These are phyloP conservation scores for Clitoria ternatea DNA, from an alignment of 306 rosid genomes.

Conservation along the genomic window DNA sequence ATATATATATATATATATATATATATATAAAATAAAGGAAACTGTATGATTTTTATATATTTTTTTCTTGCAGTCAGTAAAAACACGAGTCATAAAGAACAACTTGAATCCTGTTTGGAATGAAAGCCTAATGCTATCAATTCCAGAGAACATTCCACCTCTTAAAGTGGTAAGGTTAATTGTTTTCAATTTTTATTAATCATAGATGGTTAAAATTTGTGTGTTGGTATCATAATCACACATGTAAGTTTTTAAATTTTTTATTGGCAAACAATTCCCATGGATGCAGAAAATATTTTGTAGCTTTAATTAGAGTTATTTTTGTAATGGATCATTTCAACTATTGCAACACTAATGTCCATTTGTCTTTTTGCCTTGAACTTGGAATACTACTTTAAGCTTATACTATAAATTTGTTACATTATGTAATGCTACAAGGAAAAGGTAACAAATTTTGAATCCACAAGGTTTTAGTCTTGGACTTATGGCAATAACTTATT, in stretches of 20 bases:
- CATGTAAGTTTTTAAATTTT: too few relatives aligned
- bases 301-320: not conserved
- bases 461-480: not conserved
- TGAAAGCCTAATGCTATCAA: constrained; percentile 86
- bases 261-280: too few relatives aligned
- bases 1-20: constrained; percentile 2
- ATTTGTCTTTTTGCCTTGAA: not conserved
- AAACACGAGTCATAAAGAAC: constrained; percentile 83
- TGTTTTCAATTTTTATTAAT: not conserved
- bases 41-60: constrained; percentile 2
- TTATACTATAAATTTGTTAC: not conserved
- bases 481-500: not conserved
- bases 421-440: not conserved
- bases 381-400: not conserved
- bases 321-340: not conserved
- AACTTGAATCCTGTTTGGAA: constrained; percentile 94
- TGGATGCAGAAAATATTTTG: not conserved
- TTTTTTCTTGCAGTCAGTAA: constrained; percentile 70
- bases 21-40: too few relatives aligned
- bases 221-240: not conserved
- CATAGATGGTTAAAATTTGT: not conserved
- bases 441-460: not conserved
- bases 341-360: not conserved
- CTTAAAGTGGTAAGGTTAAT: constrained; percentile 70
- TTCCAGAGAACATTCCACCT: constrained; percentile 85